Percentiles rank a stretch among this genome's conserved stretches.
Conservation (phyloP, 371 early-diverging fungal species). For the Rhizomucor miehei region DNA sequence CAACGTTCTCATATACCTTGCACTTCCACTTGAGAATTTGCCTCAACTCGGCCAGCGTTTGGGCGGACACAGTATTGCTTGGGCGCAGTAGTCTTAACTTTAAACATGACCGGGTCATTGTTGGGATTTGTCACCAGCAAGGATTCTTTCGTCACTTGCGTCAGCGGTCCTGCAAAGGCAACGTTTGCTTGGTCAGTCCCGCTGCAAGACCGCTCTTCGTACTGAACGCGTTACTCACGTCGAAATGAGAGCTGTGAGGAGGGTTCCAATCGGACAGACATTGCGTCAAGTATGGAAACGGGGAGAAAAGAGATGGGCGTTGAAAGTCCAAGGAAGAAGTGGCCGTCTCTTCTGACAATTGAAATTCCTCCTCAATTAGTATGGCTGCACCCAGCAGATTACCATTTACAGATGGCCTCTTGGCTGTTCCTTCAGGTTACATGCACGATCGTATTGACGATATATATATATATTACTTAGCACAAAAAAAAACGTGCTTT, state of each 20-base stretch:
- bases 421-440: too few relatives aligned
- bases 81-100: constrained; percentile 94
- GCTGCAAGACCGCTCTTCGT: not conserved
- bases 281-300: constrained; percentile 1
- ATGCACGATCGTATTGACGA: too few relatives aligned
- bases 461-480: too few relatives aligned
- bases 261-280: constrained; percentile 15
- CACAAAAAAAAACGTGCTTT: too few relatives aligned
- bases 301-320: not conserved
- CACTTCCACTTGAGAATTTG: constrained; percentile 58
- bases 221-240: constrained; percentile 2
- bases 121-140: constrained; percentile 59
- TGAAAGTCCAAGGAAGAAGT: not conserved
- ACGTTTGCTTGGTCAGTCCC: too few relatives aligned
- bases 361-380: too few relatives aligned
- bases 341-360: not conserved
- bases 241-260: constrained; percentile 13
- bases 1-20: constrained; percentile 49
- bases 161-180: constrained; percentile 63
- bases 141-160: constrained; percentile 47
- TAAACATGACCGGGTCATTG: constrained; percentile 69
- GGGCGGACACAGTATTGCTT: constrained; percentile 90
- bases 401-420: too few relatives aligned
- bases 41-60: constrained; percentile 75
- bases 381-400: too few relatives aligned